Evolutionary conservation across 768 basidiomycete genomes (phyloP), one percentile per base, ranked within the genome.

Genomic region (Boletus rubroflammeus): DNA sequence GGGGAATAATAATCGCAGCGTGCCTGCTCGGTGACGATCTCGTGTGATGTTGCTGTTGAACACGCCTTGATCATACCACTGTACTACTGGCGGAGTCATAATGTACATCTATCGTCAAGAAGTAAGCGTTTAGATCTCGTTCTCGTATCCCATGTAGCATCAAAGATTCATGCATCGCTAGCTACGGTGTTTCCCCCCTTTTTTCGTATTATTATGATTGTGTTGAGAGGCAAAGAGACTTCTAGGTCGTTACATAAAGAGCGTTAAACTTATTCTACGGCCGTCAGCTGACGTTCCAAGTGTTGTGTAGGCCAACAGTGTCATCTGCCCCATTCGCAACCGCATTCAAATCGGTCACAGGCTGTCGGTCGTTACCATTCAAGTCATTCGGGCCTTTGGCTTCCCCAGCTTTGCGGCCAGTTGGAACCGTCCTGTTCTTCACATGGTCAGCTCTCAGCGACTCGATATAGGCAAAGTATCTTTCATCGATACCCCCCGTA

Each of bases 401-500:
- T 43, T 74, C 76, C n/a, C 68, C 44, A 25, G 63, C 62, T 25
- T 70, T 72, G 6, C 68, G 39, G 34, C 64, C 70, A n/a, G 69
- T 68, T 25, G 67, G 60, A 28, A 53, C 44, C 46, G 55, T 63
- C 71, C 85, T 86, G 23, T 73, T 72, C 69, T 93, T 88, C 26
- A 81, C 80, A 63, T 90, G 89, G 65, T 98, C 96, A 35, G 88
- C 86, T 19, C 97, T 81, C 51, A 92, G 65, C 35, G 73, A 75
- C 70, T 98, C 92, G 38, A 99, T 65, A 55, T 83, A 75, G 35
- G 75, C 69, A 45, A 99, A 76, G 73, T 99, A 98, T 42, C 66
- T 78, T 60, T 91, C 88, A 62, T 90, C 85, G 25, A 99, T 88
- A 15, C 88, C 89, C 17, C 97, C 96, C 2, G 96, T 99, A 47